A percentile compares a stretch with the other conserved stretches of the same genome.
These are phyloP conservation scores for Tricholoma hemisulphureum DNA, from an alignment of 768 basidiomycete species.

Conservation along the genomic window DNA sequence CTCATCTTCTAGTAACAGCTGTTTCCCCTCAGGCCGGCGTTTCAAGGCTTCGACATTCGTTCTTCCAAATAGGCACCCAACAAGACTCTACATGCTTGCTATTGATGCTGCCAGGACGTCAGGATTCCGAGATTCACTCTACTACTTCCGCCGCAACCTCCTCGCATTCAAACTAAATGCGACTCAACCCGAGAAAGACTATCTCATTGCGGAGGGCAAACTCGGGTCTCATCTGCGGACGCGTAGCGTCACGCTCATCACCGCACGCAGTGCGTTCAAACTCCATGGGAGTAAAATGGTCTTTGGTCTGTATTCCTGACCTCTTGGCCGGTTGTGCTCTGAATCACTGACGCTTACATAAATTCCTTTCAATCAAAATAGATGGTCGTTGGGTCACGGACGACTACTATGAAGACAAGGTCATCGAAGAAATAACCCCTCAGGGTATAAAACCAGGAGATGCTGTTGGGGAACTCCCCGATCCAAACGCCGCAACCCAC, in stretches of 20 bases:
- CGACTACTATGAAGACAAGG: slow-evolving; percentile 93
- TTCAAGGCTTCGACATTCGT: slow-evolving; percentile 90
- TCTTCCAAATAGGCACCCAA: slow-evolving; percentile 81
- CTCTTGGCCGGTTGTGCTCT: not conserved
- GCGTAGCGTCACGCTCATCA: slow-evolving; percentile 90
- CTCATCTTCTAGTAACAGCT: slow-evolving; percentile 1
- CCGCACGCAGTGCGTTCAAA: slow-evolving; percentile 91
- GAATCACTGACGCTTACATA: not conserved
- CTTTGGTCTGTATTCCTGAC: slow-evolving; percentile 53
- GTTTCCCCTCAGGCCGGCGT: slow-evolving; percentile 56
- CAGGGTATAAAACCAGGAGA: slow-evolving; percentile 83
- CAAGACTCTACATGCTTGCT: slow-evolving; percentile 89
- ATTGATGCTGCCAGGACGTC: slow-evolving; percentile 97
- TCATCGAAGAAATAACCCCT: slow-evolving; percentile 71
- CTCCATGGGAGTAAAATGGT: slow-evolving; percentile 92
- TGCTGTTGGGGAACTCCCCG: slow-evolving; percentile 77
- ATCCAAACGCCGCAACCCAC: slow-evolving; percentile 59
- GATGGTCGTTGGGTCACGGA: slow-evolving; percentile 92
- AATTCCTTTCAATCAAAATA: slow-evolving; percentile 33
- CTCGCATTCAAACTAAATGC: slow-evolving; percentile 90
- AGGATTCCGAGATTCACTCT: slow-evolving; percentile 95
- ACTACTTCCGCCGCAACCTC: slow-evolving; percentile 92
- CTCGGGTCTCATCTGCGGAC: slow-evolving; percentile 87
- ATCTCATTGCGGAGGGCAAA: slow-evolving; percentile 84
- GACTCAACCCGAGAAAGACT: slow-evolving; percentile 87